A percentile compares a stretch with the other conserved stretches of the same genome.
Conservation (phyloP, 306 rosid species). For the Vicia sativa region DNA sequence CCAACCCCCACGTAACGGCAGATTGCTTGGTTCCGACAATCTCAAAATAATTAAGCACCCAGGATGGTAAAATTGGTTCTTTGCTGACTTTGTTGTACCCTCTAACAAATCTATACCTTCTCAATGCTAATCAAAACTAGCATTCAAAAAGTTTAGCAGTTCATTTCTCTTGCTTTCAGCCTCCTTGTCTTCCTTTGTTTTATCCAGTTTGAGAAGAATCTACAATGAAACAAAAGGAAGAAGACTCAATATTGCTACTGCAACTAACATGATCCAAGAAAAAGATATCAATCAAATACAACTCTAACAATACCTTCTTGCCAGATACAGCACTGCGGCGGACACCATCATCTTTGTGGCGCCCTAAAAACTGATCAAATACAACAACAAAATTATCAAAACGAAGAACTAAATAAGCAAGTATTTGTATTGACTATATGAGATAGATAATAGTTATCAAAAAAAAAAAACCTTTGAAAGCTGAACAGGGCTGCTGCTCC, state of each 20-base stretch:
- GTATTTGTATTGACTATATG: constrained; percentile 15
- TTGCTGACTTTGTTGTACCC: constrained; percentile 31
- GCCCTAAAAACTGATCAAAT: constrained; percentile 74
- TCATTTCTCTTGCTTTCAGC: constrained; percentile 96
- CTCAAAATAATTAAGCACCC: constrained; percentile 26
- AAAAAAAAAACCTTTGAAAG: constrained; percentile 79
- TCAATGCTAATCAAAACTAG: constrained; percentile 78
- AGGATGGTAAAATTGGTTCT: constrained; percentile 30
- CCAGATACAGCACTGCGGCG: constrained; percentile 98
- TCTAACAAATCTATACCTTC: constrained; percentile 37
- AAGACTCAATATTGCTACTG: constrained; percentile 9
- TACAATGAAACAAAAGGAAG: constrained; percentile 35
- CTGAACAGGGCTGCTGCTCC: constrained; percentile 81
- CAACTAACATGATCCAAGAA: background rate
- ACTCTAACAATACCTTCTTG: constrained; percentile 64
- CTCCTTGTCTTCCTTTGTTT: constrained; percentile 87
- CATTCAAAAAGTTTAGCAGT: constrained; percentile 87
- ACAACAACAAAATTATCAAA: constrained; percentile 10
- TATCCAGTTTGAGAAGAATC: constrained; percentile 92
- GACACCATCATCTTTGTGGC: constrained; percentile 78
- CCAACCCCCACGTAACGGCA: background rate
- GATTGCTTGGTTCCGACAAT: constrained; percentile 16
- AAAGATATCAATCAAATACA: background rate
- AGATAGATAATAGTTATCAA: constrained; percentile 18
- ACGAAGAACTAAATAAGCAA: background rate